Percentiles rank a stretch among this genome's conserved stretches.
Evolutionary conservation across 148 eudicot genomes (phyloP).

Genomic region (Bassia scoparia): DNA sequence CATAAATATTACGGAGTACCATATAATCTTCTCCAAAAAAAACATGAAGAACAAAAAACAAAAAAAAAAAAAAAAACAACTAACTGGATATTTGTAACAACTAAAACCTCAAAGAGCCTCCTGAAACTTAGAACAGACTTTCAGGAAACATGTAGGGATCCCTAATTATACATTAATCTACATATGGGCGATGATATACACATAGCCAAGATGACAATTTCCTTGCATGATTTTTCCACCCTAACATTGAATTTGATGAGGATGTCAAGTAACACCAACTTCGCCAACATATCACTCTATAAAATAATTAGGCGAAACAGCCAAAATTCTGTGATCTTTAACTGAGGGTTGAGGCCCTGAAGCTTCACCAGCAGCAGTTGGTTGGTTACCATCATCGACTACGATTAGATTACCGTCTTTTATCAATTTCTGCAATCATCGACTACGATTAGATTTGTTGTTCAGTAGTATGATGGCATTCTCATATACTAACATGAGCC

Average conservation of each 20-base stretch:
- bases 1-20: too few species aligned
- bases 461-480: neutral
- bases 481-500: neutral
- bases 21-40: too few species aligned
- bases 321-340: constrained; percentile 76
- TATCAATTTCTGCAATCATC: constrained; percentile 72
- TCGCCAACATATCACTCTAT: constrained; percentile 38
- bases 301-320: constrained; percentile 87
- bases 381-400: constrained; percentile 71
- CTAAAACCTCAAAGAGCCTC: too few species aligned
- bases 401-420: constrained; percentile 87
- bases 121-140: neutral
- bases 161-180: constrained; percentile 5
- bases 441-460: neutral
- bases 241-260: neutral
- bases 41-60: too few species aligned
- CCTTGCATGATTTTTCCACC: neutral
- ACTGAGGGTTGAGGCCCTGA: constrained; percentile 37
- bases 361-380: constrained; percentile 40
- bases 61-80: too few species aligned
- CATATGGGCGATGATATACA: constrained; percentile 10
- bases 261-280: neutral
- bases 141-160: neutral
- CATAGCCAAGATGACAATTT: constrained; percentile 1
- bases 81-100: too few species aligned